These are phyloP conservation scores for Mycosphaerella sp. DNA, from an alignment of 2,329 filamentous ascomycete genomes.

Conservation along the genomic window DNA sequence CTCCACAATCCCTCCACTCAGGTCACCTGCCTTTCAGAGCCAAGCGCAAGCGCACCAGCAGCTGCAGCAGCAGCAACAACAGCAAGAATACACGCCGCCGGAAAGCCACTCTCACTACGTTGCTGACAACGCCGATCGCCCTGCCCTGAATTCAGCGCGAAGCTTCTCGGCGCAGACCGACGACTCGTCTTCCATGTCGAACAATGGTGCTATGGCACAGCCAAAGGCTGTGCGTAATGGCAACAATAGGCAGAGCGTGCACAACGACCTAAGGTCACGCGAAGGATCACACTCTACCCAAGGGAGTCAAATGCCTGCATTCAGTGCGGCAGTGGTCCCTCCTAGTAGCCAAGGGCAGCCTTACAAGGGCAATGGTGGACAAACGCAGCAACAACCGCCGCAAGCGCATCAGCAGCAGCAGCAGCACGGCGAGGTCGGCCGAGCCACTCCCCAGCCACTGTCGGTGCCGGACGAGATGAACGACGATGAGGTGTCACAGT, in stretches of 20 bases:
- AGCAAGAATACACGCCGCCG: slow-evolving; percentile 21
- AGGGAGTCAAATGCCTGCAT: slow-evolving; percentile 33
- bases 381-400: slow-evolving; percentile 21
- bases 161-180: slow-evolving; percentile 30
- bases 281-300: slow-evolving; percentile 23
- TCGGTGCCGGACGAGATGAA: slow-evolving; percentile 38
- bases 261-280: slow-evolving; percentile 26
- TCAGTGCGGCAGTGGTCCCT: slow-evolving; percentile 42
- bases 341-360: slow-evolving; percentile 41
- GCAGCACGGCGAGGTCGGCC: slow-evolving; percentile 24
- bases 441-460: slow-evolving; percentile 41
- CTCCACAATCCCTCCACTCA: slow-evolving; percentile 13
- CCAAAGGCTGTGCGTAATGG: slow-evolving; percentile 24
- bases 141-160: slow-evolving; percentile 22
- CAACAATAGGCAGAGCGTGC: slow-evolving; percentile 32
- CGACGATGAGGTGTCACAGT: slow-evolving; percentile 42
- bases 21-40: slow-evolving; percentile 10
- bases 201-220: slow-evolving; percentile 28
- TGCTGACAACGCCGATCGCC: slow-evolving; percentile 18
- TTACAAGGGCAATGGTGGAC: slow-evolving; percentile 28
- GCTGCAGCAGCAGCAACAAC: slow-evolving; percentile 1
- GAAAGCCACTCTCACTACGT: slow-evolving; percentile 24
- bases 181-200: slow-evolving; percentile 30
- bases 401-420: slow-evolving; percentile 25
- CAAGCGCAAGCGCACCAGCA: slow-evolving; percentile 12